These are phyloP conservation scores for Sextonia rubra DNA, from an alignment of 164 flowering plant genomes.

Conservation along the genomic window DNA sequence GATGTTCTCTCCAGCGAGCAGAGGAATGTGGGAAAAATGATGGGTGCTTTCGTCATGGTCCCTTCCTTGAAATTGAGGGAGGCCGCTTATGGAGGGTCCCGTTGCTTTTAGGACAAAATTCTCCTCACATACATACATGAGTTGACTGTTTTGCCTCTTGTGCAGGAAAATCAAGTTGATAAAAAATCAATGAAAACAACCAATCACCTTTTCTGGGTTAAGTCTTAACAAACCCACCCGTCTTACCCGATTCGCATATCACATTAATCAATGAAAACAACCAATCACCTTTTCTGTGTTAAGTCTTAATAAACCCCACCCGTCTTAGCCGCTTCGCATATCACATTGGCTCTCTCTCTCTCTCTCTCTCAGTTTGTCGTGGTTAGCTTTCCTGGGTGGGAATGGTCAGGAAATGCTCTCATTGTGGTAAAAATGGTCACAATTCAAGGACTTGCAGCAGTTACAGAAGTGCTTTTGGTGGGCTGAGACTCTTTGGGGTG, in stretches of 20 bases:
- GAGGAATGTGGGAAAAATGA: no score
- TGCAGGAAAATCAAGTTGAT: no score
- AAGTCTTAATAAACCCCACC: conserved; percentile 35
- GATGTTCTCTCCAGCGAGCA: no score
- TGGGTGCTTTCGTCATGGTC: no score
- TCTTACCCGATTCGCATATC: conserved; percentile 14
- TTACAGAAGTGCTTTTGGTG: conserved; percentile 22
- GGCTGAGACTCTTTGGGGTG: conserved; percentile 70
- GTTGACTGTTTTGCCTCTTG: no score
- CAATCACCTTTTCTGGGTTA: conserved; percentile 38
- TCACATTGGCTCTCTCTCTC: neutral
- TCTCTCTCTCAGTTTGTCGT: conserved; percentile 4
- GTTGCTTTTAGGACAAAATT: no score
- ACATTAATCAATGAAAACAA: conserved; percentile 27
- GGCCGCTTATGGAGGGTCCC: no score
- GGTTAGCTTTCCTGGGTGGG: neutral
- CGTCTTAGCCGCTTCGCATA: conserved; percentile 19
- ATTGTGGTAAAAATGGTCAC: conserved; percentile 79
- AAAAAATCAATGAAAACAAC: conserved; percentile 29
- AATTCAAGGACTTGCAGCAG: conserved; percentile 70
- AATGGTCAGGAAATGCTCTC: conserved; percentile 85
- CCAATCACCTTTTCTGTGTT: conserved; percentile 39
- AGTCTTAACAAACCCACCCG: conserved; percentile 34
- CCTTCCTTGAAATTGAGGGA: no score
- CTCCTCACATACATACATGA: no score